Percentiles rank a stretch among this genome's conserved stretches.
Conservation (phyloP, 2,329 filamentous ascomycete species). For the Cephalotrichum gorgonifer region DNA sequence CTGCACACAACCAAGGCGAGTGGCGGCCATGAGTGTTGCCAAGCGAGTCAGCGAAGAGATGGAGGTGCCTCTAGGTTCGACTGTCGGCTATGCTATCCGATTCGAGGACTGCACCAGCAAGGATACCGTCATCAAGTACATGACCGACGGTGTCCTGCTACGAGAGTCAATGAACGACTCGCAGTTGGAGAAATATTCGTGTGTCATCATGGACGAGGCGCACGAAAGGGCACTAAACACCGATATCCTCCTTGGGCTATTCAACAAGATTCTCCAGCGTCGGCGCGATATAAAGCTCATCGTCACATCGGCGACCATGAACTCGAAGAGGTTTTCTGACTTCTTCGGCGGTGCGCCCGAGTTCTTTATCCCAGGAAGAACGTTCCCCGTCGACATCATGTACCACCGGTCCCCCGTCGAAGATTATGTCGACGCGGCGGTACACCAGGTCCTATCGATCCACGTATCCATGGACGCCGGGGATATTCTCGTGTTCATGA, state of each 20-base stretch:
- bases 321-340: slow-evolving; percentile 86
- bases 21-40: slow-evolving; percentile 97
- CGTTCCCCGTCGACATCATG: slow-evolving; percentile 94
- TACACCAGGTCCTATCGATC: slow-evolving; percentile 90
- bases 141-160: slow-evolving; percentile 94
- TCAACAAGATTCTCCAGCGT: slow-evolving; percentile 91
- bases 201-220: slow-evolving; percentile 99
- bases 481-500: slow-evolving; percentile 98
- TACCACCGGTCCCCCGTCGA: slow-evolving; percentile 92
- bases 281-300: slow-evolving; percentile 90
- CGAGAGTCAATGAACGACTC: slow-evolving; percentile 87
- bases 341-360: slow-evolving; percentile 96
- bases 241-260: slow-evolving; percentile 91
- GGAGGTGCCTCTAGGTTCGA: slow-evolving; percentile 79
- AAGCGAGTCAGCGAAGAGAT: slow-evolving; percentile 98
- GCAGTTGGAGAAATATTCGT: slow-evolving; percentile 91
- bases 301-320: slow-evolving; percentile 98
- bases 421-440: slow-evolving; percentile 94
- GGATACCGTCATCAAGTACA: slow-evolving; percentile 94
- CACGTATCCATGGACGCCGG: slow-evolving; percentile 89
- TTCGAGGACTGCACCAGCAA: slow-evolving; percentile 98
- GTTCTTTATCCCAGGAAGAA: slow-evolving; percentile 90
- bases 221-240: slow-evolving; percentile 96
- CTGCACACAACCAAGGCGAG: slow-evolving; percentile 90
- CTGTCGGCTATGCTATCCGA: slow-evolving; percentile 92